Base-by-base conservation (phyloP, 208 protist species). In the Leishmania martiniquensis region DNA sequence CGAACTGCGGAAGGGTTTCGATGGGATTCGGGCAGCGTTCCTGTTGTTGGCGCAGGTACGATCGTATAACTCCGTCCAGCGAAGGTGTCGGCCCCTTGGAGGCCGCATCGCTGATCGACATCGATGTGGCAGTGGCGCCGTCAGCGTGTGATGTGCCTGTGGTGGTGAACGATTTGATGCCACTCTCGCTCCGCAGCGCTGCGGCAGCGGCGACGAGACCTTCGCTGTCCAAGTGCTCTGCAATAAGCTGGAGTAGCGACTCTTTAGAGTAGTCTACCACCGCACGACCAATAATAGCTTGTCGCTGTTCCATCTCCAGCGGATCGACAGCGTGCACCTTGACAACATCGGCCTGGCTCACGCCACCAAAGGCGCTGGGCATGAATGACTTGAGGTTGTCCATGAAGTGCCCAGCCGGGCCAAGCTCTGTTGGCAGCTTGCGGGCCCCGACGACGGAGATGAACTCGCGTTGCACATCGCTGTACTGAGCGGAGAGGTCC, bases 1-100 rank as follows among this genome's bases (percentile, higher is more conserved):
- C 91, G 76, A 97, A 96, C 80, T 91, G 84, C 54, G 93, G 93
- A n/a, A 97, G 87, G 2, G 93, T 97, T 65, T 93, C 91, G 71
- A 97, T 97, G 37, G 91, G 92, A 60, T 95, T 95, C 2, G 91
- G 85, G 77, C 89, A 94, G 25, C 80, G 82, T 54, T 93, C 91
- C 60, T 97, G 93, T 79, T 95, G 91, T 76, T 96, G 93, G 62
- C 91, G 88, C 51, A 97, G 84, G 81, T 95, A 97, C 15, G 90
- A 87, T 62, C 85, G 83, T 51, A 95, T 86, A 13, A 97, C 84
- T 3, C 76, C 70, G 71, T 97, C 91, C 20, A 97, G 81, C 55
- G 60, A 77, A 42, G 82, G 73, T 15, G 74, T 82, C 54, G 78
- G 60, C 37, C 66, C 75, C 55, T 82, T 87, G 25, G 75, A 72